phyloP scores from a whole-genome alignment of 768 basidiomycete species.

The Boletus coccyginus region DNA sequence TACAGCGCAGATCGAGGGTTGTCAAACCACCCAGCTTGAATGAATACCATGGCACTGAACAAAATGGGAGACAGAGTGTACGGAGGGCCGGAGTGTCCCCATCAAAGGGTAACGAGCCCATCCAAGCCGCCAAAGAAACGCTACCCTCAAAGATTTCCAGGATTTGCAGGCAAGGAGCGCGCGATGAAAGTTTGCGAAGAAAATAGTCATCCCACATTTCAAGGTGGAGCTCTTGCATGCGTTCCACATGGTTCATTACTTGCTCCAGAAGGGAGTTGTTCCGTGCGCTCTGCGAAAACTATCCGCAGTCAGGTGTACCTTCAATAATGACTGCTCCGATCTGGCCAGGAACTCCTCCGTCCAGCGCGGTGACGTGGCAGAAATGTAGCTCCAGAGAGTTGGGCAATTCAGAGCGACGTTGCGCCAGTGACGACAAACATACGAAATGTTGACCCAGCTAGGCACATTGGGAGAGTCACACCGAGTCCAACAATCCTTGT shows the following conservation, averaged over 20 bases:
- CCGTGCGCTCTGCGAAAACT: no score
- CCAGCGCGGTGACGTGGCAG: no score
- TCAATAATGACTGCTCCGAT: conserved; percentile 39
- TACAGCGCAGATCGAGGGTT: conserved; percentile 30
- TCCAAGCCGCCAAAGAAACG: not conserved
- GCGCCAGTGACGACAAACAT: no score
- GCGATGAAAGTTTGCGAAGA: not conserved
- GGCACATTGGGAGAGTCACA: no score
- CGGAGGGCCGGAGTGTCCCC: conserved; percentile 1
- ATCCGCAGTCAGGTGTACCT: not conserved
- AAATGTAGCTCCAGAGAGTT: no score
- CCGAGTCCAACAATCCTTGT: no score
- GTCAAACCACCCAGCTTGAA: conserved; percentile 25
- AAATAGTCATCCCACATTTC: fast-evolving
- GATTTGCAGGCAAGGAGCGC: not conserved
- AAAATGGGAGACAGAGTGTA: not conserved
- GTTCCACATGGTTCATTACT: not conserved
- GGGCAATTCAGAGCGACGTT: no score
- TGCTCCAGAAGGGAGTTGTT: not conserved
- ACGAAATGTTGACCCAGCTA: no score
- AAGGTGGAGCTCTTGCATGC: not conserved
- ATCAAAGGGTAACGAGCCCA: not conserved
- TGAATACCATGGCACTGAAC: not conserved
- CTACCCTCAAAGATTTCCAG: not conserved
- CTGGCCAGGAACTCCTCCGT: conserved; percentile 9